Evolutionary conservation across 306 rosid species (phyloP).

Genomic region (Acmispon strigosus): DNA sequence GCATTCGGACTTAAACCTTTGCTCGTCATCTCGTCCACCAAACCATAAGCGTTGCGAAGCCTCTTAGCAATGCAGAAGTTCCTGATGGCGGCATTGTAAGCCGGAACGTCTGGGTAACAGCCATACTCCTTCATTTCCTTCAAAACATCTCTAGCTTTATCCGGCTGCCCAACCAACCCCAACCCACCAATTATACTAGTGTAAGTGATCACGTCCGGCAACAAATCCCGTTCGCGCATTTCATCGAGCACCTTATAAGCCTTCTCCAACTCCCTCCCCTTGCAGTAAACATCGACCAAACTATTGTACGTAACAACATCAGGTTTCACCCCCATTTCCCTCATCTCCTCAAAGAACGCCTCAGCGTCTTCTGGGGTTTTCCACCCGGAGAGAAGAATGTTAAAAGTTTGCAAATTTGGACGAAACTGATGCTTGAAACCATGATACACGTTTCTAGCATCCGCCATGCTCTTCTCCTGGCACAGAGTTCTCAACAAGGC

Average conservation of each 20-base stretch:
- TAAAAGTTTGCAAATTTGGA: slow-evolving; percentile 73
- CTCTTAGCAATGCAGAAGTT: slow-evolving; percentile 87
- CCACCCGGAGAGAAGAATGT: slow-evolving; percentile 84
- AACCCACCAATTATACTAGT: slow-evolving; percentile 75
- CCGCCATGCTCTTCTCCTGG: slow-evolving; percentile 90
- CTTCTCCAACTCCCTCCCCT: slow-evolving; percentile 62
- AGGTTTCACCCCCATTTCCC: slow-evolving; percentile 60
- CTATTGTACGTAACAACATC: slow-evolving; percentile 79
- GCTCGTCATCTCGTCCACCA: slow-evolving; percentile 67
- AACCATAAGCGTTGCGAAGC: slow-evolving; percentile 59
- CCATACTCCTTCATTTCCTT: slow-evolving; percentile 92
- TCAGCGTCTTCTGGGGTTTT: slow-evolving; percentile 79
- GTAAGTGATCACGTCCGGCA: slow-evolving; percentile 71
- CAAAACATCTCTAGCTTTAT: slow-evolving; percentile 68
- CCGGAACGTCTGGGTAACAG: slow-evolving; percentile 73
- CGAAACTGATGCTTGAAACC: slow-evolving; percentile 56
- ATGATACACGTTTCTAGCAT: slow-evolving; percentile 88
- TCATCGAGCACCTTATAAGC: slow-evolving; percentile 62
- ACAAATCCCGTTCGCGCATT: slow-evolving; percentile 48
- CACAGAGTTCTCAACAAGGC: slow-evolving; percentile 77
- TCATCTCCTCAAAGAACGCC: slow-evolving; percentile 76
- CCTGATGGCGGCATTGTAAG: slow-evolving; percentile 74
- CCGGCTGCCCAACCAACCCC: slow-evolving; percentile 83
- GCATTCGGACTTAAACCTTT: slow-evolving; percentile 72
- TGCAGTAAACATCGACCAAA: slow-evolving; percentile 77